Conservation (phyloP, 495 filamentous ascomycete species). For the Tuber indicum region DNA sequence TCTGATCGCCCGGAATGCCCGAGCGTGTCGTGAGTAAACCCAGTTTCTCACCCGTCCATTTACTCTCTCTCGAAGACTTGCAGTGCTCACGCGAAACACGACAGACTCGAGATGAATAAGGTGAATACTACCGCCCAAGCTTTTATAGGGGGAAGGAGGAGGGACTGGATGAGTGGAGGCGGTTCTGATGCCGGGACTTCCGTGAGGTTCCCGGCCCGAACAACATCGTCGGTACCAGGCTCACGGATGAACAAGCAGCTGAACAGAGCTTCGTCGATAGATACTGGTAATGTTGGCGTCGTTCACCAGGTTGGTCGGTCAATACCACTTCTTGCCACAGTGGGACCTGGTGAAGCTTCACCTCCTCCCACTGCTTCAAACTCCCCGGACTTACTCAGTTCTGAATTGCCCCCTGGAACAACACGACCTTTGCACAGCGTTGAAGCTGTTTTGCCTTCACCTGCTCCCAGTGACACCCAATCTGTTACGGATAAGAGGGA, state of each 20-base stretch:
- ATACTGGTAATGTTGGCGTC: constrained; percentile 6
- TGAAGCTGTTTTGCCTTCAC: constrained; percentile 32
- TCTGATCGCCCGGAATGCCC: constrained; percentile 2
- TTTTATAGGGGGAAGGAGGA: constrained; percentile 60
- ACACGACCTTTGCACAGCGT: constrained; percentile 14
- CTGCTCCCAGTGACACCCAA: constrained; percentile 34
- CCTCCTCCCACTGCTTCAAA: constrained; percentile 28
- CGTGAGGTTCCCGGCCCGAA: constrained; percentile 1
- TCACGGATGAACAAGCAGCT: constrained; percentile 2
- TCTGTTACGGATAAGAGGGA: constrained; percentile 29
- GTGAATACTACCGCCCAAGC: constrained; percentile 64
- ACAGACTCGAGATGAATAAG: constrained; percentile 49
- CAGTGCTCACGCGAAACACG: background rate
- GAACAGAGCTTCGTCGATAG: constrained; percentile 16
- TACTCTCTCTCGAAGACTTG: background rate
- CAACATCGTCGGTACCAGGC: constrained; percentile 1
- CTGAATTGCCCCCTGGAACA: constrained; percentile 15
- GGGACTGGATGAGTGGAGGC: constrained; percentile 56
- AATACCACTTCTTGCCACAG: constrained; percentile 19
- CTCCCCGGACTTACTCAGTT: constrained; percentile 22
- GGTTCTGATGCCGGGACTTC: constrained; percentile 1
- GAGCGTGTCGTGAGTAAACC: constrained; percentile 5
- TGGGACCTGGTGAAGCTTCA: constrained; percentile 25
- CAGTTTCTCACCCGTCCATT: background rate
- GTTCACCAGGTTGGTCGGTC: background rate